phyloP scores from a whole-genome alignment of 2,329 filamentous ascomycete genomes.

The Amylocarpus encephaloides region DNA sequence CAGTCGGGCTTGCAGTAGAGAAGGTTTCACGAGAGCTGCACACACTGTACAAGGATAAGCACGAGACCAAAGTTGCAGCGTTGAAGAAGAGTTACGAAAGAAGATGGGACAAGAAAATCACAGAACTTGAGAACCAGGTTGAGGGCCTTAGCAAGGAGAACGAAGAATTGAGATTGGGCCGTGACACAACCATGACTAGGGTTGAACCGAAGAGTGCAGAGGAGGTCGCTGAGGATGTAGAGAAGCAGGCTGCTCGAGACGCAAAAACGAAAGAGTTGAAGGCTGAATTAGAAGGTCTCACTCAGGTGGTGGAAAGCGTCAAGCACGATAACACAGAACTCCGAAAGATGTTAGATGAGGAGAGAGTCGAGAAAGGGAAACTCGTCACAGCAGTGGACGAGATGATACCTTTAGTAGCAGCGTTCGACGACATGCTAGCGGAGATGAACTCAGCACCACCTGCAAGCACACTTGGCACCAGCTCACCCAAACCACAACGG shows the following conservation, averaged over 20 bases:
- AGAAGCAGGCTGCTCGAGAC: conserved; percentile 65
- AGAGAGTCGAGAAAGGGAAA: conserved; percentile 78
- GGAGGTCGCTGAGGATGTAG: conserved; percentile 38
- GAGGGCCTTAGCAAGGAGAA: conserved; percentile 67
- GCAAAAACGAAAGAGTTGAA: conserved; percentile 79
- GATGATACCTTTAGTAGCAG: conserved; percentile 65
- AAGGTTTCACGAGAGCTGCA: conserved; percentile 93
- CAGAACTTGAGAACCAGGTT: conserved; percentile 67
- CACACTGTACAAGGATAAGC: conserved; percentile 90
- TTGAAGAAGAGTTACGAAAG: conserved; percentile 80
- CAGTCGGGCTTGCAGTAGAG: conserved; percentile 80
- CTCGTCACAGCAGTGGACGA: conserved; percentile 76
- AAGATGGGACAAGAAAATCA: conserved; percentile 82
- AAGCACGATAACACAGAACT: conserved; percentile 64
- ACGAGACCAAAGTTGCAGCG: conserved; percentile 90
- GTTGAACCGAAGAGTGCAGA: conserved; percentile 42
- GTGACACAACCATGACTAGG: conserved; percentile 60
- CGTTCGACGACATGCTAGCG: conserved; percentile 32
- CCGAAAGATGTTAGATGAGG: conserved; percentile 59
- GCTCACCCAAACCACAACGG: conserved; percentile 19
- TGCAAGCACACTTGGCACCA: conserved; percentile 19
- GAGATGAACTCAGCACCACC: conserved; percentile 24
- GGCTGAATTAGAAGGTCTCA: conserved; percentile 63
- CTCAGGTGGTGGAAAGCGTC: conserved; percentile 64
- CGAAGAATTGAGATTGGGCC: conserved; percentile 55